Evolutionary conservation across 2,329 filamentous ascomycete genomes (phyloP).

Genomic region (Colletotrichum cordylinicola): DNA sequence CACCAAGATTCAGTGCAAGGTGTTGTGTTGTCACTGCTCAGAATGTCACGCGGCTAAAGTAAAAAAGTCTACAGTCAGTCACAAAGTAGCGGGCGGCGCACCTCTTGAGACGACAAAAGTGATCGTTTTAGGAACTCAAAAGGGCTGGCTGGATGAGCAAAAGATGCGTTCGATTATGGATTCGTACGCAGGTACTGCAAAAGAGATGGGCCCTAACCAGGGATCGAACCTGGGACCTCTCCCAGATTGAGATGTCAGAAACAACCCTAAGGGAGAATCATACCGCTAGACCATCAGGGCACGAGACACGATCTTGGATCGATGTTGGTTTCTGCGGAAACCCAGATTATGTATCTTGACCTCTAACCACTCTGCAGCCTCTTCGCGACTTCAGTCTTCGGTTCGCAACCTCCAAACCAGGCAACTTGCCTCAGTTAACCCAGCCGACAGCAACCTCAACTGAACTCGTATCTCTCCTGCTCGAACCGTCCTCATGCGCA

Average conservation of each 20-base stretch:
- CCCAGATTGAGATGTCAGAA: not conserved
- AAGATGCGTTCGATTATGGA: no score
- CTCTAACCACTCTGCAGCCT: not conserved
- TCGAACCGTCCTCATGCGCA: not conserved
- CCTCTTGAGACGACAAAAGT: no score
- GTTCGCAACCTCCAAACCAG: not conserved
- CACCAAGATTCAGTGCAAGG: not conserved
- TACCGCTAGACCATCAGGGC: conserved; percentile 22
- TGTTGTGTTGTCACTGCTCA: not conserved
- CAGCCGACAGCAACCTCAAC: not conserved
- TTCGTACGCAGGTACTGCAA: not conserved
- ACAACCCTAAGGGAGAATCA: conserved; percentile 20
- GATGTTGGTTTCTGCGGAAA: not conserved
- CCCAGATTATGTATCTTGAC: no score
- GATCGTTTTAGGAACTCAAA: no score
- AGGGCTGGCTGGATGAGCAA: no score
- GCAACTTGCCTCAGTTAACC: not conserved
- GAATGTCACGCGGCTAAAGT: not conserved
- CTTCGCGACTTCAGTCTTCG: not conserved
- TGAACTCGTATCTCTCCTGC: not conserved
- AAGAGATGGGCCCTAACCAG: conserved; percentile 9
- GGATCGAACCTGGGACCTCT: conserved; percentile 22
- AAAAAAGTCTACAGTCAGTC: not conserved
- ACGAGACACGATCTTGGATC: accelerated
- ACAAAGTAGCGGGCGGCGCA: no score